Percentiles rank a stretch among this genome's conserved stretches.
Conservation (phyloP, 2,329 filamentous ascomycete genomes). For the Sclerotiophoma versabilis region DNA sequence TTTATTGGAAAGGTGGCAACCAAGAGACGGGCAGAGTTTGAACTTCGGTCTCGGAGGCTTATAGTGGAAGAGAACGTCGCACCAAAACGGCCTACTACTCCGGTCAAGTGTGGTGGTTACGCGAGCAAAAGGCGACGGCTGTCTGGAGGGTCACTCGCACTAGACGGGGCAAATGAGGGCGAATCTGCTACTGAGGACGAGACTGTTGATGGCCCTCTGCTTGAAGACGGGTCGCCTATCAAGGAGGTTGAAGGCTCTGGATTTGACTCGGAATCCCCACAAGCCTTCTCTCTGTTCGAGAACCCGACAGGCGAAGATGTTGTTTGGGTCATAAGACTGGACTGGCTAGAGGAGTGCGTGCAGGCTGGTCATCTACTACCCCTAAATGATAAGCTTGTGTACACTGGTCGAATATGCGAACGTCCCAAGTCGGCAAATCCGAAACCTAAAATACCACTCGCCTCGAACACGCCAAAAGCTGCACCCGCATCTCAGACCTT, state of each 20-base stretch:
- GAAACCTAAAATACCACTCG: constrained; percentile 28
- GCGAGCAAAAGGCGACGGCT: constrained; percentile 30
- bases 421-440: constrained; percentile 40
- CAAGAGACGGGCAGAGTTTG: constrained; percentile 75
- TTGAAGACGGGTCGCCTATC: constrained; percentile 19
- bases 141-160: constrained; percentile 1
- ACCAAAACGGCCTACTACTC: constrained; percentile 28
- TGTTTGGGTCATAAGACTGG: constrained; percentile 60
- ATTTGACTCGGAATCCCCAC: background rate
- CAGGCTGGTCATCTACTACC: constrained; percentile 53
- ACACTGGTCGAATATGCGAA: constrained; percentile 56
- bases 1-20: constrained; percentile 76
- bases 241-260: constrained; percentile 5
- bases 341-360: constrained; percentile 62
- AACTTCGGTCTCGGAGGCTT: constrained; percentile 74
- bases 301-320: constrained; percentile 31
- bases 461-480: constrained; percentile 13
- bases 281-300: constrained; percentile 24
- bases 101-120: constrained; percentile 18
- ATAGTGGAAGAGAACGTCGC: constrained; percentile 59
- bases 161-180: constrained; percentile 20
- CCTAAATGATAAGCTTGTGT: constrained; percentile 59
- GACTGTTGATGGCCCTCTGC: constrained; percentile 12
- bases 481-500: constrained; percentile 27
- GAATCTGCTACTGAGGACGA: constrained; percentile 24